Conservation (phyloP, 805 yeast species). For the Starmerella bacillaris region DNA sequence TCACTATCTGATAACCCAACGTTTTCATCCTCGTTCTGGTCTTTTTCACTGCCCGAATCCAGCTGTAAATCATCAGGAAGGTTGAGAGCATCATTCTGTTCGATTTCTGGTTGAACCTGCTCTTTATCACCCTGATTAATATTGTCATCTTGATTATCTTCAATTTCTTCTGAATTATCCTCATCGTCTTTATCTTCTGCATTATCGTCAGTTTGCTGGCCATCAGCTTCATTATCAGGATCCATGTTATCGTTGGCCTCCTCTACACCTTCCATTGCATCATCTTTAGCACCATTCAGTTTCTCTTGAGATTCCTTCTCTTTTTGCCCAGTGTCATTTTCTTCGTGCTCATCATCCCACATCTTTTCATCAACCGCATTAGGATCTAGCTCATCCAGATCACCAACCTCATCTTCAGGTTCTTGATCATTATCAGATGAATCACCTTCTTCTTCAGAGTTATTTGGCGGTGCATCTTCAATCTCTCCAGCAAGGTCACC, state of each 20-base stretch:
- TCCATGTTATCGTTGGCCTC: constrained; percentile 13
- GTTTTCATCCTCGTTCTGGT: constrained; percentile 21
- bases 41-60: constrained; percentile 27
- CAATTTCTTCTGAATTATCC: constrained; percentile 37
- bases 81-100: constrained; percentile 73
- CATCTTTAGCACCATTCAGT: constrained; percentile 36
- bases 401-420: constrained; percentile 75
- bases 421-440: constrained; percentile 45
- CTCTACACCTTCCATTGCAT: constrained; percentile 22
- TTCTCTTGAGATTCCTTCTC: constrained; percentile 48
- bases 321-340: too few species aligned
- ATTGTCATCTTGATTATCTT: constrained; percentile 43
- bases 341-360: too few species aligned
- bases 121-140: constrained; percentile 30
- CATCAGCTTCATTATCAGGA: constrained; percentile 22
- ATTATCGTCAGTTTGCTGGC: constrained; percentile 23
- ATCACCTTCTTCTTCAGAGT: constrained; percentile 31
- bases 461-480: constrained; percentile 57
- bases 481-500: constrained; percentile 94
- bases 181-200: constrained; percentile 30
- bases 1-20: constrained; percentile 23
- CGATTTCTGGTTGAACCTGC: constrained; percentile 53
- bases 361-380: constrained; percentile 89
- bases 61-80: constrained; percentile 82
- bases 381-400: constrained; percentile 77